Percentiles rank a stretch among this genome's conserved stretches.
Evolutionary conservation across 202 grass and related monocot species (phyloP).

Genomic region (Musa balbisiana): DNA sequence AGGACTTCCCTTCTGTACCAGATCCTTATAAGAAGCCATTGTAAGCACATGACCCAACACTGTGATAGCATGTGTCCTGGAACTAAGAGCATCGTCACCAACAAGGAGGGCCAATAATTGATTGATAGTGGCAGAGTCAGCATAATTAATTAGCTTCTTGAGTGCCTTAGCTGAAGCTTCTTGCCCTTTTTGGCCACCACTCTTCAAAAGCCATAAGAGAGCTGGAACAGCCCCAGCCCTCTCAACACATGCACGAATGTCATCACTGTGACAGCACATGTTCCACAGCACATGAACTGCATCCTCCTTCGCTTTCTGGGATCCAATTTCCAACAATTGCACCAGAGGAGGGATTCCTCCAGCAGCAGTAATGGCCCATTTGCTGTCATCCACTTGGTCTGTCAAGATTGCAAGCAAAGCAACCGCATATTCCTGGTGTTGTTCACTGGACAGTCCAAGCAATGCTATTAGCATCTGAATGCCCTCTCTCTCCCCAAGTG

Average conservation of each 20-base stretch:
- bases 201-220: slow-evolving; percentile 84
- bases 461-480: slow-evolving; percentile 89
- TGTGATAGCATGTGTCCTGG: slow-evolving; percentile 70
- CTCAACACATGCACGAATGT: slow-evolving; percentile 94
- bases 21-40: slow-evolving; percentile 62
- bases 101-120: slow-evolving; percentile 73
- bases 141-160: slow-evolving; percentile 66
- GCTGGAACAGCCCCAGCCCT: slow-evolving; percentile 74
- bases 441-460: slow-evolving; percentile 87
- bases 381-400: slow-evolving; percentile 88
- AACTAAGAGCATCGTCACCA: slow-evolving; percentile 64
- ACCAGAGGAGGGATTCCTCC: slow-evolving; percentile 86
- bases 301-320: slow-evolving; percentile 81
- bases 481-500: slow-evolving; percentile 84
- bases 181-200: slow-evolving; percentile 51
- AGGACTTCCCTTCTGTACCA: slow-evolving; percentile 63
- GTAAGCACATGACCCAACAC: slow-evolving; percentile 90
- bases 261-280: slow-evolving; percentile 76
- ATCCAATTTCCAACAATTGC: slow-evolving; percentile 63
- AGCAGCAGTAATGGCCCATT: slow-evolving; percentile 97
- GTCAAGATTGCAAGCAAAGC: slow-evolving; percentile 75
- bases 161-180: slow-evolving; percentile 81
- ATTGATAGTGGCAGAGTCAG: slow-evolving; percentile 79
- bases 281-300: slow-evolving; percentile 75
- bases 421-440: slow-evolving; percentile 95